These are phyloP conservation scores for Trichoderma semiorbis DNA, from an alignment of 2,329 filamentous ascomycete genomes.

Conservation along the genomic window DNA sequence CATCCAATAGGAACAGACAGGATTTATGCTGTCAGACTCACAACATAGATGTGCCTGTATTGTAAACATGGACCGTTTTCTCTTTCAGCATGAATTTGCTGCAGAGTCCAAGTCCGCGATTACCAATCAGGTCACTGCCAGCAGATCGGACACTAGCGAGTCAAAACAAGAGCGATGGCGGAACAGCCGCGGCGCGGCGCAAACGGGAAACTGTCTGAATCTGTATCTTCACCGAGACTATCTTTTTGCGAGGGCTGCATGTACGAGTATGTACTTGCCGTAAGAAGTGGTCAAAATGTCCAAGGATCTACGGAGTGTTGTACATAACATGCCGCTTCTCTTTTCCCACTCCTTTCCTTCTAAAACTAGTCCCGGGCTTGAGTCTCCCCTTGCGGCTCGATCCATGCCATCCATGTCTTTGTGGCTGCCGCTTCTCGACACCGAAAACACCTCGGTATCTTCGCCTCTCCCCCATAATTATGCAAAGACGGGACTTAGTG, in stretches of 20 bases:
- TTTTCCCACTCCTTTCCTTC: neutral
- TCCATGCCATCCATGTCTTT: neutral
- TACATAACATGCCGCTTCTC: neutral
- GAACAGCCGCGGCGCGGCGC: neutral
- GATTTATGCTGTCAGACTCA: too few species aligned
- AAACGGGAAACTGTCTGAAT: neutral
- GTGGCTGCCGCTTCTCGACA: neutral
- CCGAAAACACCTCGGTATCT: slow-evolving; percentile 12
- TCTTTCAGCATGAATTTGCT: neutral
- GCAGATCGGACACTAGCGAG: neutral
- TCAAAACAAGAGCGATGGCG: neutral
- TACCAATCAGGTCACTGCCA: neutral
- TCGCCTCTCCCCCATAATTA: neutral
- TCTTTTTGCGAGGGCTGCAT: neutral
- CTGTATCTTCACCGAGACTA: slow-evolving; percentile 11
- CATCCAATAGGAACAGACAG: neutral
- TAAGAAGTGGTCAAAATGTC: neutral
- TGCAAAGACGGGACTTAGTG: neutral
- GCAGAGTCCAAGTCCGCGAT: neutral
- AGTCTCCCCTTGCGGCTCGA: neutral
- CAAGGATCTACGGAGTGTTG: neutral
- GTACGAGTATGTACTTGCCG: neutral
- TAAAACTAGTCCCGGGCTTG: neutral
- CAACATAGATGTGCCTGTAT: too few species aligned
- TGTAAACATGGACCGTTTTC: neutral